These are phyloP conservation scores for Suillus ampliporus DNA, from an alignment of 768 basidiomycete species.

Conservation along the genomic window DNA sequence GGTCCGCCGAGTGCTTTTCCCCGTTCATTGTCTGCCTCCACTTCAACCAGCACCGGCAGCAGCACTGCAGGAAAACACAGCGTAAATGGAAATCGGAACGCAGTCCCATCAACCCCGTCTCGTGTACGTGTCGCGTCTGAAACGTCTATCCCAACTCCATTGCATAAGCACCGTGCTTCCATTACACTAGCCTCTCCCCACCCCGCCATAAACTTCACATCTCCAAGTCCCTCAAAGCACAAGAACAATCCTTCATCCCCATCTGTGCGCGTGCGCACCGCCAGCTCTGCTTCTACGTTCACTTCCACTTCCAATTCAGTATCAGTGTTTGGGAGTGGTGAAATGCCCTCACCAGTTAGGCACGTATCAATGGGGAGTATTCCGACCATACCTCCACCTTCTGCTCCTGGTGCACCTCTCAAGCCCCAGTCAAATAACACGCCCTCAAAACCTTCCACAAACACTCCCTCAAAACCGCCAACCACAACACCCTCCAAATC, in stretches of 20 bases:
- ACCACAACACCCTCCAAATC: conserved; percentile 27
- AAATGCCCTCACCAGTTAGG: background rate
- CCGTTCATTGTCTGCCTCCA: conserved; percentile 22
- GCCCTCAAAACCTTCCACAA: conserved; percentile 28
- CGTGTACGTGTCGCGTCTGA: conserved; percentile 53
- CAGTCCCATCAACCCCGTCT: conserved; percentile 42
- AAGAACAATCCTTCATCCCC: conserved; percentile 13
- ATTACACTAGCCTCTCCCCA: conserved; percentile 25
- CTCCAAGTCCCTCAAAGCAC: conserved; percentile 45
- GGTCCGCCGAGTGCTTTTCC: conserved; percentile 35
- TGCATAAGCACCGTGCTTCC: conserved; percentile 26
- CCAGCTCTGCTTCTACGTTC: conserved; percentile 2
- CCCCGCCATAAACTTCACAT: conserved; percentile 45
- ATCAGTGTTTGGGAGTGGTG: background rate
- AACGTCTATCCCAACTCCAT: conserved; percentile 33
- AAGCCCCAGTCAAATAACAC: conserved; percentile 44
- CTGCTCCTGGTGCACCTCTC: conserved; percentile 45
- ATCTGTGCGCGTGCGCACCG: background rate
- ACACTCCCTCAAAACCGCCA: conserved; percentile 26
- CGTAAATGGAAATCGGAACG: background rate
- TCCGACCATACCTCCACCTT: conserved; percentile 25
- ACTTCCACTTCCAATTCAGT: conserved; percentile 7
- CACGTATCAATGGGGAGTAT: conserved; percentile 1
- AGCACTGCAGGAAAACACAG: conserved; percentile 14
- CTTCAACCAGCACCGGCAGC: conserved; percentile 11